Base-by-base conservation (phyloP, 345 rosid genomes). In the Capsella bursapastoris region DNA sequence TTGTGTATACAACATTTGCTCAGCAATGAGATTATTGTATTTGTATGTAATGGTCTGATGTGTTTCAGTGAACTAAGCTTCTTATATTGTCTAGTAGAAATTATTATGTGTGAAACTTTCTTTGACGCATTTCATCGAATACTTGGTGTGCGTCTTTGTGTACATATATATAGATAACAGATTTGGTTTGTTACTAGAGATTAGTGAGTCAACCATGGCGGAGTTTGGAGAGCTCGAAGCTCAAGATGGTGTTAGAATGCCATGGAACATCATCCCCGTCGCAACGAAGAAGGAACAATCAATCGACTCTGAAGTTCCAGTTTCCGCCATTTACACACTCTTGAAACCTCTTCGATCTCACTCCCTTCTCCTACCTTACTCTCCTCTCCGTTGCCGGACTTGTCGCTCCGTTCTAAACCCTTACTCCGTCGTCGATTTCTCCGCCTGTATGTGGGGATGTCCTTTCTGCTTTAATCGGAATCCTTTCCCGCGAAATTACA, bases 391-490 rank as follows among this genome's bases (percentile, higher is more conserved):
- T 61, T 92, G 97, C 83, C 92, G 96, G 31, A 84, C 82, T 43
- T 95, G 99, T 77, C 92, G 96, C 69, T 92, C 97, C 27, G 83
- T 90, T 25, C 87, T 95, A 66, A 92, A 92, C 71, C 97, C 96
- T 29, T 92, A 82, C 84, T 82, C 87, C 66, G 79, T 84, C 74
- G 92, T 90, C 28, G 99, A 95, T 77, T 95, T 83, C 84, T 73
- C 90, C 4, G 90, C 91, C 58, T 90, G 81, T 84, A 82, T 82
- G 69, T 92, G 97, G 99, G 87, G 90, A 84, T 95, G 99, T 72
- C 97, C 97, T 44, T 83, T 92, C 82, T 95, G 97, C 83, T 92
- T 86, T 75, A 88, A 85, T 45, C 97, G 99, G 43, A 95, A 87
- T 71, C 92, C 90, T 61, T 92, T 95, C 80, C 97, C 97, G 1